phyloP scores from a whole-genome alignment of 2,329 filamentous ascomycete species.

The Cylindrodendrum hubeiense region DNA sequence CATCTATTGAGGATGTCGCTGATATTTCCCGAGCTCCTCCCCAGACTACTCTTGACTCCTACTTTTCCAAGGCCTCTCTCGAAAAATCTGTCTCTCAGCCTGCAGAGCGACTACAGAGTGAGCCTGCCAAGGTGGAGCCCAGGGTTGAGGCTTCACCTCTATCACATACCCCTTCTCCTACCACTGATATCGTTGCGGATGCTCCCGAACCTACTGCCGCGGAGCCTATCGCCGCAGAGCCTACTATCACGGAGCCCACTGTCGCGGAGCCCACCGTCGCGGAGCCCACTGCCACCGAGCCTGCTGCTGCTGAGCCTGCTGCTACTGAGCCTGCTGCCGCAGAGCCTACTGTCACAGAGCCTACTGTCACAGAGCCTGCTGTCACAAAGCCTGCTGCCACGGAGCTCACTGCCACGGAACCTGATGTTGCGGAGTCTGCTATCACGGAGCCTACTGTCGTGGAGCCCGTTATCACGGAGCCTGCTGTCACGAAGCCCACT shows the following conservation, averaged over 20 bases:
- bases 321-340: not conserved
- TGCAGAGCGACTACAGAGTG: conserved; percentile 33
- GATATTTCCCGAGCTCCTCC: conserved; percentile 17
- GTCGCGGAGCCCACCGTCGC: too few species aligned
- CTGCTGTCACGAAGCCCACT: not conserved
- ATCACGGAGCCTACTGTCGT: not conserved
- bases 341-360: too few species aligned
- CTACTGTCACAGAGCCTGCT: not conserved
- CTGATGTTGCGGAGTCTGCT: too few species aligned
- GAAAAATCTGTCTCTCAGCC: conserved; percentile 30
- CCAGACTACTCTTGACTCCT: conserved; percentile 2
- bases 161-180: conserved; percentile 19
- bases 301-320: not conserved
- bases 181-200: not conserved
- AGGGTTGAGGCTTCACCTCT: conserved; percentile 21
- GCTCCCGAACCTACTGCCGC: too few species aligned
- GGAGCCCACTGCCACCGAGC: not conserved
- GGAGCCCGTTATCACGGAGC: too few species aligned
- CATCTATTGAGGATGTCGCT: conserved; percentile 19
- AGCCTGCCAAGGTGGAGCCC: conserved; percentile 38
- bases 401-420: not conserved
- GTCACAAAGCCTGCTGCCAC: not conserved
- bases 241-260: not conserved
- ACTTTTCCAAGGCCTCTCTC: conserved; percentile 9
- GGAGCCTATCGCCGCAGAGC: not conserved